Evolutionary conservation across 2,329 filamentous ascomycete genomes (phyloP), one percentile per base, ranked within the genome.

Genomic region (Hirsutella thompsonii): DNA sequence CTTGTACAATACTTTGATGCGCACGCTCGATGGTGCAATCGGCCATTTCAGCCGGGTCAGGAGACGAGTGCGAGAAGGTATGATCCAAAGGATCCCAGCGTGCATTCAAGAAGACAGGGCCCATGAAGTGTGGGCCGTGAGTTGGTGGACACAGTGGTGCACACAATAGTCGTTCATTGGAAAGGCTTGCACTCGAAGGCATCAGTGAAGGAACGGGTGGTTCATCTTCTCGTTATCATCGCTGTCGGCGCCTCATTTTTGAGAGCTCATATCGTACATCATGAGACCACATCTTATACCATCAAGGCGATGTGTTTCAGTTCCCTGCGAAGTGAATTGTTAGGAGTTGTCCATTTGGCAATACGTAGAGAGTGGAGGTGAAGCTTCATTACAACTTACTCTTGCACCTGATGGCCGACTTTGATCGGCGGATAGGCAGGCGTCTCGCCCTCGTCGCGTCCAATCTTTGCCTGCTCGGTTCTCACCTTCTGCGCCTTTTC

Each of bases 361-460:
- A 4, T 2, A 11, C 26, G 8, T 29, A 8, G 26, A 29, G 13
- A 13, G 10, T n/a, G 29, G 29, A 10, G 3, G 29, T 10, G 9
- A 32, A n/a, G n/a, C n/a, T n/a, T n/a, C n/a, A n/a, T 16, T 5
- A 18, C n/a, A n/a, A 63, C 70, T 51, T 48, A 75, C 71, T 63
- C 64, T 48, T 76, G 65, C 13, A 79, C 74, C 55, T 76, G 72
- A 43, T 74, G 59, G 3, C 74, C 74, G 11, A 77, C 74, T 58
- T 77, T 77, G 60, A 74, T 72, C 0, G 66, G 52, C 37, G 55
- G 57, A 46, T 79, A 79, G 42, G 57, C 53, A 0, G 58, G 58
- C 49, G 64, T 65, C 6, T 62, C 59, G 5, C 73, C 74, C 58
- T 78, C 74, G 35, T 77, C 71, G 28, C 61, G 60, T 1, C 74